A percentile compares a stretch with the other conserved stretches of the same genome.
Evolutionary conservation across 179 eudicot genomes (phyloP).

Genomic region (Silene noctiflora): DNA sequence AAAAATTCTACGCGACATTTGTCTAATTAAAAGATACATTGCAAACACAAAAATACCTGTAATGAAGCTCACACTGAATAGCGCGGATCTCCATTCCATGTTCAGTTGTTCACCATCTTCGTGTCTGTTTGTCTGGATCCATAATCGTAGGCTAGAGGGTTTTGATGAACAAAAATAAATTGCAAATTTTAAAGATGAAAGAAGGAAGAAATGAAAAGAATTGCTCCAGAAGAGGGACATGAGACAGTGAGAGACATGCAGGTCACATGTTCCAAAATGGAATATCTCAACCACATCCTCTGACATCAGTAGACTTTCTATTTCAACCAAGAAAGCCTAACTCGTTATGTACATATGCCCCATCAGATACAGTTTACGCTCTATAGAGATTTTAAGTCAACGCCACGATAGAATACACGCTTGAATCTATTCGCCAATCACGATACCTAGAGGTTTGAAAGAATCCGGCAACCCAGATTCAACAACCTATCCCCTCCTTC

Average conservation of each 20-base stretch:
- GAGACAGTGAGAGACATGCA: not conserved
- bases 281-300: constrained; percentile 13
- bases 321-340: not conserved
- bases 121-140: constrained; percentile 25
- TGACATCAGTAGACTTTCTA: constrained; percentile 10
- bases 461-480: not conserved
- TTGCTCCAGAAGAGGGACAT: not conserved
- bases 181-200: constrained; percentile 19
- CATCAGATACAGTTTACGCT: not conserved
- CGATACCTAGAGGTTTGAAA: not conserved
- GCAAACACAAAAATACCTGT: constrained; percentile 45
- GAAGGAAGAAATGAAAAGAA: not conserved
- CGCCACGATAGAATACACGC: not conserved
- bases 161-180: constrained; percentile 20
- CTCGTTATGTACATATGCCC: not conserved
- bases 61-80: constrained; percentile 30
- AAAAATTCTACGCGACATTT: constrained; percentile 4
- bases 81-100: constrained; percentile 28
- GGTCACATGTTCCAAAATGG: not conserved
- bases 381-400: not conserved
- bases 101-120: constrained; percentile 22
- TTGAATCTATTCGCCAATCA: not conserved
- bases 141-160: constrained; percentile 17
- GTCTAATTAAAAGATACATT: constrained; percentile 12
- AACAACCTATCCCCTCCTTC: not conserved